A percentile compares a stretch with the other conserved stretches of the same genome.
phyloP scores from a whole-genome alignment of 2,329 filamentous ascomycete genomes.

The Elsinoe arachidis region DNA sequence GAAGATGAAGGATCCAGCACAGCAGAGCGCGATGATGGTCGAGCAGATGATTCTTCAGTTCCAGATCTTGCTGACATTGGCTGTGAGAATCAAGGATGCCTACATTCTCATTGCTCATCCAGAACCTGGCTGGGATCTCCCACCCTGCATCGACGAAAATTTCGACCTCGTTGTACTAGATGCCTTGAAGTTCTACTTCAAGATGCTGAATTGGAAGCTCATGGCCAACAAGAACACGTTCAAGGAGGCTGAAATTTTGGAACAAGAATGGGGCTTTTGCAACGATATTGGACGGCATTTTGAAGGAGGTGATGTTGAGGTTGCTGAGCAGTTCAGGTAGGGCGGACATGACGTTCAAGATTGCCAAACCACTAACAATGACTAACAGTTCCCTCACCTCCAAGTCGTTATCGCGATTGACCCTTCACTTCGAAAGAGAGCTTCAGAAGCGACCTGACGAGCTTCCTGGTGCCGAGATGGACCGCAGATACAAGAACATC shows the following conservation, averaged over 20 bases:
- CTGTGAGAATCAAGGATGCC: conserved; percentile 84
- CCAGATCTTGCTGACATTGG: conserved; percentile 82
- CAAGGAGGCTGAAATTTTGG: conserved; percentile 94
- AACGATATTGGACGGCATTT: conserved; percentile 87
- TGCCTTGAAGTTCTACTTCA: conserved; percentile 95
- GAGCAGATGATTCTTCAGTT: conserved; percentile 98
- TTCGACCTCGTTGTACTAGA: conserved; percentile 90
- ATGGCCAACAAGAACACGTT: conserved; percentile 98
- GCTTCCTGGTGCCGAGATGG: conserved; percentile 71
- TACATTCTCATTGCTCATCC: conserved; percentile 76
- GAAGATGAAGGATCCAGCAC: conserved; percentile 89
- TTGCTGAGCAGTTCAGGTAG: conserved; percentile 88
- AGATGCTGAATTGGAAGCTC: conserved; percentile 96
- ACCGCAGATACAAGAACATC: conserved; percentile 91
- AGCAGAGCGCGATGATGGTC: conserved; percentile 86
- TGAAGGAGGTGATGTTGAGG: conserved; percentile 90
- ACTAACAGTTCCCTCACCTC: conserved; percentile 64
- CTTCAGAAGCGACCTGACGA: conserved; percentile 77
- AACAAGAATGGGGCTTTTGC: conserved; percentile 96
- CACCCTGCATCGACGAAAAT: conserved; percentile 91
- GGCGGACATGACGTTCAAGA: background rate
- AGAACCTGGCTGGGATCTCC: conserved; percentile 88
- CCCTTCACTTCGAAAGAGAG: conserved; percentile 85
- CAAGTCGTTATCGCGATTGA: conserved; percentile 82
- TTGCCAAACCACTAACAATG: conserved; percentile 22